Conservation (phyloP, 2,329 filamentous ascomycete genomes). For the Aureobasidium mangrovei region DNA sequence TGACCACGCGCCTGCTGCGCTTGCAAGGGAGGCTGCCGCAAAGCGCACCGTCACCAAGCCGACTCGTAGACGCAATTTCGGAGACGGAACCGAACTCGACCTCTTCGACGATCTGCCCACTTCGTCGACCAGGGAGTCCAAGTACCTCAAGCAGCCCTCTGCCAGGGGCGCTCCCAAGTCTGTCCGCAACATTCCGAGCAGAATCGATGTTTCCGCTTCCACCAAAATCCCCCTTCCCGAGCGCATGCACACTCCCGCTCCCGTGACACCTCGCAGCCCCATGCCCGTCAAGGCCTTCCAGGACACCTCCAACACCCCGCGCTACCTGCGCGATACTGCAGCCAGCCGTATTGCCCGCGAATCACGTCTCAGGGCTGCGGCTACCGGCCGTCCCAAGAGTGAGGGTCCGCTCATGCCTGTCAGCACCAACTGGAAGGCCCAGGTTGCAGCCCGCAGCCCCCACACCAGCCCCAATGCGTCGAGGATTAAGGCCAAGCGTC, state of each 20-base stretch:
- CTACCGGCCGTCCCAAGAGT: slow-evolving; percentile 13
- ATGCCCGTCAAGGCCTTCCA: slow-evolving; percentile 37
- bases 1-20: slow-evolving; percentile 40
- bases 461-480: slow-evolving; percentile 42
- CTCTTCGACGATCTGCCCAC: slow-evolving; percentile 92
- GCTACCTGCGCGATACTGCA: slow-evolving; percentile 59
- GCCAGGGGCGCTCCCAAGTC: slow-evolving; percentile 60
- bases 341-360: slow-evolving; percentile 57
- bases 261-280: slow-evolving; percentile 47
- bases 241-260: slow-evolving; percentile 37
- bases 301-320: slow-evolving; percentile 44
- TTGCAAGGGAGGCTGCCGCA: slow-evolving; percentile 44
- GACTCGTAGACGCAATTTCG: slow-evolving; percentile 63
- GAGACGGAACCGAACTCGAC: slow-evolving; percentile 86
- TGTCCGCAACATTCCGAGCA: slow-evolving; percentile 43
- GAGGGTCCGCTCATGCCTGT: slow-evolving; percentile 12
- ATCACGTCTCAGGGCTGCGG: slow-evolving; percentile 41
- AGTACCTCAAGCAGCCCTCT: slow-evolving; percentile 71
- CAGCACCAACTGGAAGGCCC: slow-evolving; percentile 50
- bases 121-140: slow-evolving; percentile 70
- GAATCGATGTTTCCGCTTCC: slow-evolving; percentile 27
- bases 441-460: slow-evolving; percentile 42
- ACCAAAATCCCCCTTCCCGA: slow-evolving; percentile 29
- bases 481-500: slow-evolving; percentile 37
- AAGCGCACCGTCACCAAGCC: slow-evolving; percentile 70